Percentiles rank a stretch among this genome's conserved stretches.
phyloP scores from a whole-genome alignment of 139 green algal species.

The Tetraselmis striata region DNA sequence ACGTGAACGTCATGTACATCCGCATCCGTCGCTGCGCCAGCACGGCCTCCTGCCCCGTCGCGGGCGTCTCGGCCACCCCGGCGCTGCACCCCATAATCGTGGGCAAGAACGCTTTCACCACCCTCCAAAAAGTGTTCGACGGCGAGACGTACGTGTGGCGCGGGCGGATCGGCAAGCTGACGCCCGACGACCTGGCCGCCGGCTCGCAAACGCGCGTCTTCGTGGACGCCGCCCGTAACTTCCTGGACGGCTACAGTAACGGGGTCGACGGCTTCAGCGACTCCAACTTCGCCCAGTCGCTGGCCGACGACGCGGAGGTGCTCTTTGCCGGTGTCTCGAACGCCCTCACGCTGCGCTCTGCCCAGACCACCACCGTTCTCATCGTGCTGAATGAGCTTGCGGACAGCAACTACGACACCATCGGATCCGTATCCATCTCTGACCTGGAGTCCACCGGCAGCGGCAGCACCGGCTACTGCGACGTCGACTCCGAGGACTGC shows the following conservation, averaged over 20 bases:
- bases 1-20: background rate
- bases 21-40: background rate
- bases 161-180: background rate
- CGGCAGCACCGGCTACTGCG: background rate
- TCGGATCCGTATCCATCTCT: background rate
- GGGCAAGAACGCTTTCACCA: background rate
- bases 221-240: background rate
- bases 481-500: background rate
- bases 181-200: background rate
- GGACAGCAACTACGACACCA: background rate
- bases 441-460: background rate
- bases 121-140: background rate
- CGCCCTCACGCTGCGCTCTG: background rate
- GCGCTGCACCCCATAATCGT: background rate
- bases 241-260: background rate
- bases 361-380: background rate
- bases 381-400: background rate
- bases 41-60: background rate
- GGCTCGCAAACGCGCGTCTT: background rate
- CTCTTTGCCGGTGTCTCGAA: background rate
- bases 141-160: background rate
- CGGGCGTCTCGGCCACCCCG: background rate
- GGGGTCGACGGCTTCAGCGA: background rate
- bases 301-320: background rate
- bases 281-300: background rate